phyloP scores from a whole-genome alignment of 495 filamentous ascomycete species.

The Evansstolkia leycettana region DNA sequence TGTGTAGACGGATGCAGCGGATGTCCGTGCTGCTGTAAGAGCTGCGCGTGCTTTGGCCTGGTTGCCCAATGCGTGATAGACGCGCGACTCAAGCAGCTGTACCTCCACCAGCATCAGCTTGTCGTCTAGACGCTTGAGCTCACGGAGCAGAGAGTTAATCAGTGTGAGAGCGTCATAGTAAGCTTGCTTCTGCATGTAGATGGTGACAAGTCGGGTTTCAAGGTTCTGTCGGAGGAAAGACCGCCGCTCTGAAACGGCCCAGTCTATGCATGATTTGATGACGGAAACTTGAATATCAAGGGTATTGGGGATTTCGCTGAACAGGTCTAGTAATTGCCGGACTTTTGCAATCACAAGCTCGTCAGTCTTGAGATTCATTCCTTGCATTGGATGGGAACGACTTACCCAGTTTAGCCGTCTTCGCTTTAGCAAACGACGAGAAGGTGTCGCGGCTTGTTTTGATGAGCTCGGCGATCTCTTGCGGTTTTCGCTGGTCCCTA shows the following conservation, averaged over 20 bases:
- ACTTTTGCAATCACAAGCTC: constrained; percentile 40
- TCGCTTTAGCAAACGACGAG: constrained; percentile 94
- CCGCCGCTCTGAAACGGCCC: constrained; percentile 85
- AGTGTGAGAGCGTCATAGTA: constrained; percentile 95
- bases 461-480: constrained; percentile 85
- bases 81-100: constrained; percentile 88
- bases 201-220: constrained; percentile 82
- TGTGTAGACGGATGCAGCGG: constrained; percentile 91
- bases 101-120: constrained; percentile 99
- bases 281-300: constrained; percentile 85
- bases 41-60: constrained; percentile 92
- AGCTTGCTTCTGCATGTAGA: constrained; percentile 91
- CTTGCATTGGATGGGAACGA: not conserved
- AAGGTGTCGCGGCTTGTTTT: constrained; percentile 80
- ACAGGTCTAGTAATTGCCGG: constrained; percentile 91
- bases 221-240: constrained; percentile 96
- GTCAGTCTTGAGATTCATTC: not conserved
- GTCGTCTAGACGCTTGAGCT: constrained; percentile 96
- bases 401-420: constrained; percentile 95
- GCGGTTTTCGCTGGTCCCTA: constrained; percentile 73
- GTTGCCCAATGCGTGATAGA: constrained; percentile 96
- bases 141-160: constrained; percentile 87
- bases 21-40: constrained; percentile 85
- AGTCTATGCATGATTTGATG: constrained; percentile 98
- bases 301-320: constrained; percentile 84